Base-by-base conservation (phyloP, 441 rosid genomes). In the Heliophila coronopifolia region DNA sequence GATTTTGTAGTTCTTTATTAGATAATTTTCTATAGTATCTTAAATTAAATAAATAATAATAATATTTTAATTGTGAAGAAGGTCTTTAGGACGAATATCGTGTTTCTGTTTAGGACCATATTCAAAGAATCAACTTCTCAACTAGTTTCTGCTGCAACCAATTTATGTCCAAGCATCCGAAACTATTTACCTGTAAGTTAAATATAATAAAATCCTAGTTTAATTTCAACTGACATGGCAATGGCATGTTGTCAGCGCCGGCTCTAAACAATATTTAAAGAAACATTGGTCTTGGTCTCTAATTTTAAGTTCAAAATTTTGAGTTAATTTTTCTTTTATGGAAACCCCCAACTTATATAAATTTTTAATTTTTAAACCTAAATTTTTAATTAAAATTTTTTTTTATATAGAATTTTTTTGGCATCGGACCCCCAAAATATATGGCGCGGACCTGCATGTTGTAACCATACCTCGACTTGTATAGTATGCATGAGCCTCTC, bases 401-500 rank as follows among this genome's bases (percentile, higher is more conserved):
- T n/a, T n/a, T n/a, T n/a, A n/a, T n/a, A n/a, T n/a, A n/a, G n/a
- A n/a, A n/a, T n/a, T n/a, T n/a, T n/a, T n/a, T n/a, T n/a, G n/a
- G n/a, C n/a, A n/a, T n/a, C n/a, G n/a, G n/a, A n/a, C n/a, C n/a
- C n/a, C n/a, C n/a, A n/a, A n/a, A n/a, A n/a, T n/a, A n/a, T n/a
- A n/a, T n/a, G n/a, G n/a, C n/a, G n/a, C n/a, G n/a, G n/a, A n/a
- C n/a, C n/a, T n/a, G 28, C 45, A 53, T 31, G 39, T 38, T 45
- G 49, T 45, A 30, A 63, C 37, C 43, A 41, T 26, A 63, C 96
- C 96, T 86, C 72, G 47, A 77, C 67, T 42, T 73, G 77, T 38
- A 91, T 59, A 13, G 69, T 76, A 54, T 86, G 76, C 59, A 80
- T 59, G 33, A 73, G 36, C 47, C 63, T 76, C 45, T 68, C 75